These are phyloP conservation scores for Ustilago nuda DNA, from an alignment of 1,284 basidiomycete genomes.

Conservation along the genomic window DNA sequence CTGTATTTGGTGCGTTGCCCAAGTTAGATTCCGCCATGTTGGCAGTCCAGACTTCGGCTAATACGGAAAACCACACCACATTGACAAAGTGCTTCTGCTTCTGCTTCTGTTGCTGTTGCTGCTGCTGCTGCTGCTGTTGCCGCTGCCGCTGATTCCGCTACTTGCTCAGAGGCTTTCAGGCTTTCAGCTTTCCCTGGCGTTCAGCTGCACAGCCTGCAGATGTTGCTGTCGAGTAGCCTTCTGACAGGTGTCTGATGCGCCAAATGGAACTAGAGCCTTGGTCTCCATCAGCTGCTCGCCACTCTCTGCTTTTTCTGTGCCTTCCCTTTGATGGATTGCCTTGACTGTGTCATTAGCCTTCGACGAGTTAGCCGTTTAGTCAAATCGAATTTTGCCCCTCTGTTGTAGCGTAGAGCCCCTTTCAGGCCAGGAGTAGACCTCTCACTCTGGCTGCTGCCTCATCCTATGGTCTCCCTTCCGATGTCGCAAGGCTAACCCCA, in stretches of 20 bases:
- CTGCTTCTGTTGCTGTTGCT: neutral
- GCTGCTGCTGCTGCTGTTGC: neutral
- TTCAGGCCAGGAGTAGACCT: neutral
- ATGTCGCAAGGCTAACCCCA: neutral
- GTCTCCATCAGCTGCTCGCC: neutral
- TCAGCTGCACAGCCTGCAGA: neutral
- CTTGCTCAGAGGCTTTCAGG: no score
- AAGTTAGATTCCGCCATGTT: no score
- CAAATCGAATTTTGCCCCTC: conserved; percentile 1
- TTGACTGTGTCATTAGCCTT: neutral
- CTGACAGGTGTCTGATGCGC: conserved; percentile 1
- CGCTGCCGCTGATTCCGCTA: neutral
- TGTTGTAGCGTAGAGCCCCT: neutral
- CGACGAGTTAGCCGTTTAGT: neutral
- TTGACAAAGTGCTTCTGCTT: neutral
- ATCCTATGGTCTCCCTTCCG: neutral
- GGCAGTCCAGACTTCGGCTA: no score
- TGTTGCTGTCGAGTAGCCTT: conserved; percentile 4
- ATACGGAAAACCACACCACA: no score
- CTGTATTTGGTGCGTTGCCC: neutral
- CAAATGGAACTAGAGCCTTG: neutral
- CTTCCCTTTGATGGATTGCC: conserved; percentile 9
- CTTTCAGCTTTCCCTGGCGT: neutral
- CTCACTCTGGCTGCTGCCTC: neutral
- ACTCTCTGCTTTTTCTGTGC: neutral